Percentiles rank a stretch among this genome's conserved stretches.
Evolutionary conservation across 1,284 basidiomycete species (phyloP).

Genomic region (Malassezia sympodialis): DNA sequence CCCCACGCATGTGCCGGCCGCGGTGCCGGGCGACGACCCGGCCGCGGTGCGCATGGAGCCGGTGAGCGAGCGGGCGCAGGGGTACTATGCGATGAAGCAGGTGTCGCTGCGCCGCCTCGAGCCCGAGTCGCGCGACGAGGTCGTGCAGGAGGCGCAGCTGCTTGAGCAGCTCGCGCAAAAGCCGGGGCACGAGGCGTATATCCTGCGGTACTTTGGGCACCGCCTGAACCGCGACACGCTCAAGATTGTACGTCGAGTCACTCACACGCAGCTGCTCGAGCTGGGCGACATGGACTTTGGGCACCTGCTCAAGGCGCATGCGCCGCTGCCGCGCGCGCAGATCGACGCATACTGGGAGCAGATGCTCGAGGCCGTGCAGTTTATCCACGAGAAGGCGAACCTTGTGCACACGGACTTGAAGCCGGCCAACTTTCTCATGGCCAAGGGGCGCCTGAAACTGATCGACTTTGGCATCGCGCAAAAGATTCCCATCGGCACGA

Average conservation of each 20-base stretch:
- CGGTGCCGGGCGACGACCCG: conserved; percentile 18
- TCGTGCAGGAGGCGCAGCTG: conserved; percentile 42
- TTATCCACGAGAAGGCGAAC: conserved; percentile 40
- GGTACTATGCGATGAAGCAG: conserved; percentile 45
- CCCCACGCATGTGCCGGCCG: conserved; percentile 23
- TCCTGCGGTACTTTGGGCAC: conserved; percentile 45
- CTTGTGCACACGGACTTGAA: conserved; percentile 46
- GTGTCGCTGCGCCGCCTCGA: conserved; percentile 43
- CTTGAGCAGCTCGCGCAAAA: conserved; percentile 33
- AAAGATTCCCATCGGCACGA: conserved; percentile 54
- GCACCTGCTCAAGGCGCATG: conserved; percentile 26
- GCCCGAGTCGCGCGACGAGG: conserved; percentile 36
- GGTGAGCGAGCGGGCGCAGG: conserved; percentile 36
- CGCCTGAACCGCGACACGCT: conserved; percentile 36
- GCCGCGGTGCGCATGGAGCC: conserved; percentile 22
- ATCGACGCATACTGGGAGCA: conserved; percentile 40
- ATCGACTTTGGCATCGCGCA: conserved; percentile 97
- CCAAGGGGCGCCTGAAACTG: conserved; percentile 74
- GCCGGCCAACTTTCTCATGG: conserved; percentile 61
- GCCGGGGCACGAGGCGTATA: conserved; percentile 34
- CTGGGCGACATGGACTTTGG: conserved; percentile 44
- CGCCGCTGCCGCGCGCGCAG: conserved; percentile 24
- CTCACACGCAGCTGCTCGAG: conserved; percentile 29
- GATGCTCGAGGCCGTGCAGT: conserved; percentile 48
- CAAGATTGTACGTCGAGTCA: conserved; percentile 26